A percentile compares a stretch with the other conserved stretches of the same genome.
Evolutionary conservation across 495 filamentous ascomycete genomes (phyloP).

Genomic region (Cercophora newfieldiana): DNA sequence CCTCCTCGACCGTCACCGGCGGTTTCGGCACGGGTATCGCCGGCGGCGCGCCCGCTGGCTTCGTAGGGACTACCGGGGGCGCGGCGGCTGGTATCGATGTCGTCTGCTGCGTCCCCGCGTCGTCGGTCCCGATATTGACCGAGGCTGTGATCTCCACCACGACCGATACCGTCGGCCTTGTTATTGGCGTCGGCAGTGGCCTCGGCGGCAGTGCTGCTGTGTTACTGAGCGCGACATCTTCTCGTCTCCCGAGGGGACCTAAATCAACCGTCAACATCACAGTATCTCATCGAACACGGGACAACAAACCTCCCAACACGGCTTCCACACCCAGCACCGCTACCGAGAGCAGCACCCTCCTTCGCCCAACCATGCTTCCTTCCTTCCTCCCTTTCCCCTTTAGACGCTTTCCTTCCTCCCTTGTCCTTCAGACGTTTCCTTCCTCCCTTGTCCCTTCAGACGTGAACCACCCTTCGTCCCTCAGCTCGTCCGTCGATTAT

Average conservation of each 20-base stretch:
- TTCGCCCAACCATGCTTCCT: slow-evolving; percentile 32
- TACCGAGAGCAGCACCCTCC: slow-evolving; percentile 32
- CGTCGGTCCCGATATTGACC: background rate
- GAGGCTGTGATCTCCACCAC: background rate
- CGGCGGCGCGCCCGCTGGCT: background rate
- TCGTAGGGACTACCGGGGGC: background rate
- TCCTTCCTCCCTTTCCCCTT: slow-evolving; percentile 6
- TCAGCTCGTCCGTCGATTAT: no score
- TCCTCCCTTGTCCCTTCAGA: no score
- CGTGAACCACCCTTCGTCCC: no score
- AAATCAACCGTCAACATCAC: background rate
- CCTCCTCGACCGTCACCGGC: background rate
- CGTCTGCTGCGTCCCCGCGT: background rate
- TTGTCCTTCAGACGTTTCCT: background rate
- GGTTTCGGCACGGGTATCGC: background rate
- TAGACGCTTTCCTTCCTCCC: slow-evolving; percentile 1
- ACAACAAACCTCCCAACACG: slow-evolving; percentile 27
- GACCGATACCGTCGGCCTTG: background rate
- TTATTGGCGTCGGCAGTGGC: background rate
- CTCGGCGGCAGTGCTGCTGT: background rate
- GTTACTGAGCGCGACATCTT: background rate
- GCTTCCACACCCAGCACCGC: slow-evolving; percentile 35
- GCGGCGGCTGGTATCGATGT: background rate
- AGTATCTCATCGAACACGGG: background rate
- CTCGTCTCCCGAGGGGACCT: slow-evolving; percentile 6